Base-by-base conservation (phyloP, 2,329 filamentous ascomycete species). In the Fusarium hostae region DNA sequence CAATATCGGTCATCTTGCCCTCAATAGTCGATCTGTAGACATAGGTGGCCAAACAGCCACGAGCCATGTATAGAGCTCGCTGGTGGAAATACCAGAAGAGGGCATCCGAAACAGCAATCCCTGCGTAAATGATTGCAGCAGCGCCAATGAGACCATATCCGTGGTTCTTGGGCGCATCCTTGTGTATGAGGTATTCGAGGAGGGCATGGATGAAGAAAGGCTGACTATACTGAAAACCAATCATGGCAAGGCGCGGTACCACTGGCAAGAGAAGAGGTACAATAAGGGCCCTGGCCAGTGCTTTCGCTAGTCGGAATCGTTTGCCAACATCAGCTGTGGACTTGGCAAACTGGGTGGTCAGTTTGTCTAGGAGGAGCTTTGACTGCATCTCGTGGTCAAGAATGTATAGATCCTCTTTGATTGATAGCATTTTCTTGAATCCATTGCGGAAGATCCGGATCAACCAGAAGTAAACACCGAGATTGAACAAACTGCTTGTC, bases 71-170 rank as follows among this genome's bases (percentile, higher is more conserved):
- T n/a, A 54, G 50, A 54, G 18, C 3, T 16, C 50, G 50, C 30
- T 54, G 50, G 35, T 54, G 50, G 9, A 54, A 54, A 30, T 54
- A 54, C 50, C 50, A 54, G 24, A 22, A 54, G 5, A 54, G 34
- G 24, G 50, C 50, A 32, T 54, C 50, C 3, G 50, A 54, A 32
- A 54, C 22, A 5, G 50, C 50, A 39, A 54, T 22, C 3, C 50
- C 50, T 18, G 18, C 12, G 50, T 40, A 54, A 16, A 54, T 54
- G 35, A 54, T 54, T 54, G 12, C 4, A 54, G 35, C 50, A 30
- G 50, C 50, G 11, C 50, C 50, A 54, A 54, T 54, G 18, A 54
- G 50, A 54, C 50, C 50, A 40, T 54, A 54, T 16, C 50, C 50
- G 16, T 28, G n/a, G 5, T 54, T 30, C 20, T 55, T 43, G 20